Percentiles rank a stretch among this genome's conserved stretches.
phyloP scores from a whole-genome alignment of 805 yeast genomes.

The Yarrowia sp. region DNA sequence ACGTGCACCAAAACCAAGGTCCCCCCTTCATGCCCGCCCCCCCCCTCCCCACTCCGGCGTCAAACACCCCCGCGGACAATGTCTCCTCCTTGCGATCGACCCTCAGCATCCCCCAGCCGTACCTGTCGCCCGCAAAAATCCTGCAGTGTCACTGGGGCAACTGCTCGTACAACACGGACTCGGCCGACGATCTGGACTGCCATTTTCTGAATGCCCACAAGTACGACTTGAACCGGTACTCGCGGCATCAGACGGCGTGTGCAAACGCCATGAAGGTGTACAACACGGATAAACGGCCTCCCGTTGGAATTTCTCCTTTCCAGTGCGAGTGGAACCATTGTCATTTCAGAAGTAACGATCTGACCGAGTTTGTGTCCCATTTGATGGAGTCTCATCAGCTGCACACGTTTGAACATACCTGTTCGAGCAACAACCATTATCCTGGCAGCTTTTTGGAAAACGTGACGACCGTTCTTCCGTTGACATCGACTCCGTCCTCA shows the following conservation, averaged over 20 bases:
- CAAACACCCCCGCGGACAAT: slow-evolving; percentile 12
- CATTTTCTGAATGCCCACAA: slow-evolving; percentile 53
- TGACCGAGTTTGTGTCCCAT: slow-evolving; percentile 66
- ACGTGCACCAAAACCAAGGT: too few species aligned
- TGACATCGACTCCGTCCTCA: slow-evolving; percentile 8
- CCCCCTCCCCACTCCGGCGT: neutral
- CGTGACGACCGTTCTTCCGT: slow-evolving; percentile 34
- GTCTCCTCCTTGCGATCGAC: slow-evolving; percentile 15
- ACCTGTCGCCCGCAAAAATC: slow-evolving; percentile 39
- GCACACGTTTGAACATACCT: slow-evolving; percentile 45
- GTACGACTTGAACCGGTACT: slow-evolving; percentile 40
- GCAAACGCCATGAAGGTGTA: slow-evolving; percentile 39
- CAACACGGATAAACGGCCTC: slow-evolving; percentile 28
- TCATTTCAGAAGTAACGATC: slow-evolving; percentile 60
- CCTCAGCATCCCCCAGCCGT: slow-evolving; percentile 10
- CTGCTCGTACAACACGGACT: slow-evolving; percentile 57
- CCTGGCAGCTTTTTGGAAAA: slow-evolving; percentile 41
- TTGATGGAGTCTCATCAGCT: slow-evolving; percentile 55
- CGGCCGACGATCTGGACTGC: slow-evolving; percentile 54
- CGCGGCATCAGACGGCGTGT: slow-evolving; percentile 24
- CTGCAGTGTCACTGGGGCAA: slow-evolving; percentile 70
- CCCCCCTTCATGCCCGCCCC: too few species aligned
- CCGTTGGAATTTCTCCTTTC: slow-evolving; percentile 41
- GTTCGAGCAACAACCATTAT: slow-evolving; percentile 41
- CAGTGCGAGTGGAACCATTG: slow-evolving; percentile 83